Evolutionary conservation across 306 rosid species (phyloP).

Genomic region (Notholithocarpus densiflorus): DNA sequence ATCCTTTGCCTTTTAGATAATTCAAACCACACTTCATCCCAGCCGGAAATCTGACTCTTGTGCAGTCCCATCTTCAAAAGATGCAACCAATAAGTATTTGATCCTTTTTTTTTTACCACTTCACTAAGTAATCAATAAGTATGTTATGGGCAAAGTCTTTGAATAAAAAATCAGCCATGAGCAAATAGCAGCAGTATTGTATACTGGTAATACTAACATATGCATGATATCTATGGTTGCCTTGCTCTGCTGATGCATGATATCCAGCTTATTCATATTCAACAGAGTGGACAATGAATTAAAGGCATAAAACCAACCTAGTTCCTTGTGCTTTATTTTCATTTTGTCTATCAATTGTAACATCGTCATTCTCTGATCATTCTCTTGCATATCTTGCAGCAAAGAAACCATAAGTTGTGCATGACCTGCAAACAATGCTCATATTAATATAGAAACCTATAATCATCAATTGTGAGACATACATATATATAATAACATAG

Average conservation of each 20-base stretch:
- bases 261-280: slow-evolving; percentile 1
- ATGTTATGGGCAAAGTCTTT: too few relatives aligned
- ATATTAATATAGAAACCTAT: background rate
- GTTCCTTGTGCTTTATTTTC: slow-evolving; percentile 67
- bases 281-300: background rate
- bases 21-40: too few relatives aligned
- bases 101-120: too few relatives aligned
- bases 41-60: too few relatives aligned
- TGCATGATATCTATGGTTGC: background rate
- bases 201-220: background rate
- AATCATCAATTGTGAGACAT: background rate
- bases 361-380: slow-evolving; percentile 79
- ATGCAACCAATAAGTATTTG: too few relatives aligned
- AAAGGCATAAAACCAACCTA: slow-evolving; percentile 51
- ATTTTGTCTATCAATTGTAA: slow-evolving; percentile 79
- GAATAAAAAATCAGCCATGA: background rate
- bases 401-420: slow-evolving; percentile 70
- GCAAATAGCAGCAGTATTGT: background rate
- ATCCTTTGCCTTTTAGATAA: too few relatives aligned
- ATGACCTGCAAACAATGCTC: slow-evolving; percentile 57
- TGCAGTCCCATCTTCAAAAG: too few relatives aligned
- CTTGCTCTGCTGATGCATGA: background rate
- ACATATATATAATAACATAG: background rate
- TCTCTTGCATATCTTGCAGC: slow-evolving; percentile 66
- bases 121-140: too few relatives aligned